phyloP scores from a whole-genome alignment of 2,329 filamentous ascomycete genomes.

The Neofusicoccum laricinum region DNA sequence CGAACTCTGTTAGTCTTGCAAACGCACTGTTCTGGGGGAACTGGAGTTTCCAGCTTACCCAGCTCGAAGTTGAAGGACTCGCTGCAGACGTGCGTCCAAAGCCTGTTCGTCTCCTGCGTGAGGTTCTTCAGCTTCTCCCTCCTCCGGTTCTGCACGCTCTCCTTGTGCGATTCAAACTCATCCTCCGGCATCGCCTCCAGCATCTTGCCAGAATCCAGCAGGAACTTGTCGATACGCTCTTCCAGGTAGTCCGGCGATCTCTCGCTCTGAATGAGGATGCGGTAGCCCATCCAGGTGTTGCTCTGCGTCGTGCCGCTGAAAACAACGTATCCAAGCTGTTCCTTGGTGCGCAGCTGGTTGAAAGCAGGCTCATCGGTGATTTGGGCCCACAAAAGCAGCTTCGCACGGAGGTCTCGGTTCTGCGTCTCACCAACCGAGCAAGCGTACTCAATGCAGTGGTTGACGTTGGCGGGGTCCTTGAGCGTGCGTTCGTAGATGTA shows the following conservation, averaged over 20 bases:
- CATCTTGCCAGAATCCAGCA: slow-evolving; percentile 63
- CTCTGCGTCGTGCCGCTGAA: slow-evolving; percentile 73
- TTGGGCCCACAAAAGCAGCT: slow-evolving; percentile 78
- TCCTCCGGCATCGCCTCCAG: slow-evolving; percentile 73
- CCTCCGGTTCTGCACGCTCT: slow-evolving; percentile 80
- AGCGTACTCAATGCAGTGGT: slow-evolving; percentile 52
- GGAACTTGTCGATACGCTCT: slow-evolving; percentile 80
- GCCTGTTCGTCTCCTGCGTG: slow-evolving; percentile 74
- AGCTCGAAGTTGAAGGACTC: slow-evolving; percentile 90
- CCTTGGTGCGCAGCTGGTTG: slow-evolving; percentile 91
- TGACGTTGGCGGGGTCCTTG: slow-evolving; percentile 81
- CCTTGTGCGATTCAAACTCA: slow-evolving; percentile 88
- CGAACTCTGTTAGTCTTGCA: background rate
- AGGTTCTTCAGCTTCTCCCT: slow-evolving; percentile 93
- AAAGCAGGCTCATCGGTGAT: slow-evolving; percentile 92
- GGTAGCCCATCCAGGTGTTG: slow-evolving; percentile 75
- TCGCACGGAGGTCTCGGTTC: slow-evolving; percentile 69
- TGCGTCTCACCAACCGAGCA: slow-evolving; percentile 44
- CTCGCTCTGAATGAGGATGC: slow-evolving; percentile 92
- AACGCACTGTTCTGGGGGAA: too few relatives aligned
- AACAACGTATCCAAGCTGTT: slow-evolving; percentile 95
- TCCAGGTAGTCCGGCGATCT: slow-evolving; percentile 80
- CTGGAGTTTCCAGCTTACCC: slow-evolving; percentile 52
- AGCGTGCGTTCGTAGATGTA: slow-evolving; percentile 78
- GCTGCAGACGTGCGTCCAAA: slow-evolving; percentile 80